phyloP scores from a whole-genome alignment of 1,284 basidiomycete genomes.

The Cryptococcus wingfieldii region DNA sequence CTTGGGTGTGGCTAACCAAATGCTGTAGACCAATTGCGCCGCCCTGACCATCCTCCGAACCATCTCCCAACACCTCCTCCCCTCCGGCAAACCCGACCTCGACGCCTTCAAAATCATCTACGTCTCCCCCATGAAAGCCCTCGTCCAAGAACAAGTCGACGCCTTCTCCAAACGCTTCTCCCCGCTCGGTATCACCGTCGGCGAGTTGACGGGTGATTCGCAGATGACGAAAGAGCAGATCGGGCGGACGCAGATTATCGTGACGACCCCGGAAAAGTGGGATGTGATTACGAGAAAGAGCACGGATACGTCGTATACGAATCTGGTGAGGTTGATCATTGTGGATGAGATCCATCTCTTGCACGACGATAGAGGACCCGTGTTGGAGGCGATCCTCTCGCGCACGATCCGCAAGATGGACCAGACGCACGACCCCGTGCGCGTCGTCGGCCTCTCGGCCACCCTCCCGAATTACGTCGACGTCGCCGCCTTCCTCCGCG shows the following conservation, averaged over 20 bases:
- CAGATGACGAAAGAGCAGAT: constrained; percentile 99
- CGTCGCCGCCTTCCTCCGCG: constrained; percentile 96
- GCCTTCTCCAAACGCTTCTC: constrained; percentile 83
- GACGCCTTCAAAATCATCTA: constrained; percentile 97
- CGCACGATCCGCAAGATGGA: constrained; percentile 93
- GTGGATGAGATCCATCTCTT: constrained; percentile 98
- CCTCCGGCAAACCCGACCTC: constrained; percentile 79
- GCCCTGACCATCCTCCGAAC: constrained; percentile 91
- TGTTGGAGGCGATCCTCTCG: constrained; percentile 87
- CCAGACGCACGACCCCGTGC: constrained; percentile 86
- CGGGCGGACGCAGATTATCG: constrained; percentile 94
- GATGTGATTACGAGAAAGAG: constrained; percentile 98
- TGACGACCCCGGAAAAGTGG: constrained; percentile 99
- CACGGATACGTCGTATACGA: constrained; percentile 95
- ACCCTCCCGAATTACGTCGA: constrained; percentile 98
- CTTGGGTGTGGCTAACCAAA: constrained; percentile 2
- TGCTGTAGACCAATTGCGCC: constrained; percentile 85
- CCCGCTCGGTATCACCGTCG: constrained; percentile 79
- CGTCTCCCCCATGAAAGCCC: constrained; percentile 97
- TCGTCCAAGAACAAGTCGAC: constrained; percentile 95
- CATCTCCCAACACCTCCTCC: constrained; percentile 75
- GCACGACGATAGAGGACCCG: constrained; percentile 97
- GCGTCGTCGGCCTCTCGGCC: constrained; percentile 91
- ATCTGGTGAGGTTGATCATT: constrained; percentile 92
- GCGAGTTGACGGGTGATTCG: constrained; percentile 93